Percentiles rank a stretch among this genome's conserved stretches.
Evolutionary conservation across 768 basidiomycete genomes (phyloP).

Genomic region (Mycena olivaceomarginata): DNA sequence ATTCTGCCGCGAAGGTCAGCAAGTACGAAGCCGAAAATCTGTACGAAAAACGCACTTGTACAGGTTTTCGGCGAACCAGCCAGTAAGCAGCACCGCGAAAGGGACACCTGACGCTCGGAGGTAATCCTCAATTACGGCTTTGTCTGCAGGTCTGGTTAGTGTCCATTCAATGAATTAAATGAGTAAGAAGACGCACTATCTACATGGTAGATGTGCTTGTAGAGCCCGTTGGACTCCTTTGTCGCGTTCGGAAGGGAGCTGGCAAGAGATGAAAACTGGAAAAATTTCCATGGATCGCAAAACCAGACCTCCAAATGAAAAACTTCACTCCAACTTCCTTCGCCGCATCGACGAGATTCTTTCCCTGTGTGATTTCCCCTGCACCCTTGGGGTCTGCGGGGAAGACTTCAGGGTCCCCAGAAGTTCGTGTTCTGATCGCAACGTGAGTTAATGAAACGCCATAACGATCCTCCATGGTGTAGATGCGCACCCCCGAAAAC

Average conservation of each 20-base stretch:
- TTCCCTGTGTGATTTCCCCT: slow-evolving; percentile 50
- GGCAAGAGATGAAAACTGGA: background rate
- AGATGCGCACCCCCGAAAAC: background rate
- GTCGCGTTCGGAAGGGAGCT: background rate
- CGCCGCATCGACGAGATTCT: slow-evolving; percentile 54
- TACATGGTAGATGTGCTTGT: background rate
- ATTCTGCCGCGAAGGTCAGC: background rate
- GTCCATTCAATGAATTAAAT: background rate
- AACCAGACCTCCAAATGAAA: slow-evolving; percentile 33
- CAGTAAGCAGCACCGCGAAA: background rate
- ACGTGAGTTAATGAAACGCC: no score
- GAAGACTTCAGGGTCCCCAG: slow-evolving; percentile 45
- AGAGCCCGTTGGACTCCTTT: background rate
- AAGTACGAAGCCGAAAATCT: no score
- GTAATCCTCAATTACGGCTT: slow-evolving; percentile 1
- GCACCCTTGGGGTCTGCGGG: slow-evolving; percentile 36
- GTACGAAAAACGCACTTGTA: slow-evolving; percentile 15
- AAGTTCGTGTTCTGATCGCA: slow-evolving; percentile 43
- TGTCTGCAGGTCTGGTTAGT: background rate
- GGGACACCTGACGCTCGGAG: slow-evolving; percentile 1
- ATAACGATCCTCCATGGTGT: no score
- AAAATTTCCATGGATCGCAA: background rate
- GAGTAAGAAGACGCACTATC: background rate
- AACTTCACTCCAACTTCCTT: slow-evolving; percentile 48
- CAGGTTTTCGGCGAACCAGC: slow-evolving; percentile 22